Evolutionary conservation across 805 yeast species (phyloP).

Genomic region (Hanseniaspora clermontiae): DNA sequence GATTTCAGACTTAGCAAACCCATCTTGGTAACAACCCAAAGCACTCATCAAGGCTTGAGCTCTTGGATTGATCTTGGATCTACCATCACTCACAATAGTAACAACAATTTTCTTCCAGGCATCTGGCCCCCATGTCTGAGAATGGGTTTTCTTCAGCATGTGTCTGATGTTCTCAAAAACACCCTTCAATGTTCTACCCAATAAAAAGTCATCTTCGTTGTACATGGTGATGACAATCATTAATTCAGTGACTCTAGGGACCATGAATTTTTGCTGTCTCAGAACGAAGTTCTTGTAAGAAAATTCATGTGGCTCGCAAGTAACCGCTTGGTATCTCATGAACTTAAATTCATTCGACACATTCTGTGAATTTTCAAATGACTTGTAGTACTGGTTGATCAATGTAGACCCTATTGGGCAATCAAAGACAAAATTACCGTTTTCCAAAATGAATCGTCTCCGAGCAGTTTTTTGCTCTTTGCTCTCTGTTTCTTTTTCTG

Average conservation of each 20-base stretch:
- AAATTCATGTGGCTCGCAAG: conserved; percentile 77
- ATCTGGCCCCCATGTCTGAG: conserved; percentile 83
- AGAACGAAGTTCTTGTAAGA: conserved; percentile 52
- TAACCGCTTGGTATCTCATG: conserved; percentile 88
- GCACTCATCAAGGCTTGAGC: conserved; percentile 73
- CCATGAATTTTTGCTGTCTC: conserved; percentile 65
- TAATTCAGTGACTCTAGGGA: conserved; percentile 73
- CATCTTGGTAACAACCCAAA: conserved; percentile 86
- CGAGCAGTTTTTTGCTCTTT: conserved; percentile 9
- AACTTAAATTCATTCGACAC: conserved; percentile 50
- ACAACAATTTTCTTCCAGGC: conserved; percentile 92
- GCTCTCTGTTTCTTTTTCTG: background rate
- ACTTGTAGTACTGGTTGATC: conserved; percentile 36
- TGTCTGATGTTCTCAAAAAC: conserved; percentile 77
- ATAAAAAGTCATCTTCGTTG: conserved; percentile 70
- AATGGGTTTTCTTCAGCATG: conserved; percentile 50
- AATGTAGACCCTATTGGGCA: conserved; percentile 74
- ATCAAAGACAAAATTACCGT: conserved; percentile 75
- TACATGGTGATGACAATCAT: conserved; percentile 80
- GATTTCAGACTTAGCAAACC: conserved; percentile 84
- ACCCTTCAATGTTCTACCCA: conserved; percentile 81
- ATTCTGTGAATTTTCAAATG: conserved; percentile 37
- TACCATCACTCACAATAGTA: conserved; percentile 81
- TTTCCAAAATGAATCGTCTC: conserved; percentile 28
- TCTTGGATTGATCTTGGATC: conserved; percentile 67